phyloP scores from a whole-genome alignment of 306 rosid species.

The Vachellia pachyceras region DNA sequence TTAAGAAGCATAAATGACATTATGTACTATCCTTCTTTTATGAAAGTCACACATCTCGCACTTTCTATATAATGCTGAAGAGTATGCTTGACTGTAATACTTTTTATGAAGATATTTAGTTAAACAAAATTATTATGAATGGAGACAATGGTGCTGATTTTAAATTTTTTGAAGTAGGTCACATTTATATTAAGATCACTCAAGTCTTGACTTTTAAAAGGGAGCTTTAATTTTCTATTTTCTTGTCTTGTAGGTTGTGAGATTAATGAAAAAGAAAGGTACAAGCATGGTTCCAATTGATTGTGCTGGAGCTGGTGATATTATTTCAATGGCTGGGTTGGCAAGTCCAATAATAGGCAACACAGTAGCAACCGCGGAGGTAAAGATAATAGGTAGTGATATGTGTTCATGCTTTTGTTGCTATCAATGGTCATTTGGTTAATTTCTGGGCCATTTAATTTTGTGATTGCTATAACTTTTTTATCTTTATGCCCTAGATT shows the following conservation, averaged over 20 bases:
- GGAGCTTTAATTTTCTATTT: conserved; percentile 19
- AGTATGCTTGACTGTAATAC: not conserved
- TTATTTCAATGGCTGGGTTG: conserved; percentile 90
- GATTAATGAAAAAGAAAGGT: conserved; percentile 95
- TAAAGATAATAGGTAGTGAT: conserved; percentile 27
- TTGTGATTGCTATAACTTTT: conserved; percentile 27
- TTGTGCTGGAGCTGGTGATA: conserved; percentile 98
- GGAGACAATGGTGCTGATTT: conserved; percentile 22
- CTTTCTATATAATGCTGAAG: conserved; percentile 14
- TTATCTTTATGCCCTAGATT: conserved; percentile 53
- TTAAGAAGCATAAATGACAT: conserved; percentile 13
- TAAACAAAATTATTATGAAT: not conserved
- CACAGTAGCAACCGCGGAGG: conserved; percentile 84
- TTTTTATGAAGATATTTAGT: conserved; percentile 7
- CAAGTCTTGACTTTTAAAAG: conserved; percentile 21
- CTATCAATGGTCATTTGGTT: conserved; percentile 14
- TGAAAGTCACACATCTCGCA: not conserved
- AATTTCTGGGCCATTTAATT: conserved; percentile 16
- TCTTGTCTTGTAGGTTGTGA: conserved; percentile 64
- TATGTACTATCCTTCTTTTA: not conserved
- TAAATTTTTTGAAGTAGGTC: conserved; percentile 29
- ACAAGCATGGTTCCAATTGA: conserved; percentile 72
- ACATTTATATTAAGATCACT: conserved; percentile 19
- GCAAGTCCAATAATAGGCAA: conserved; percentile 88
- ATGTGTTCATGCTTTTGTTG: conserved; percentile 11